Conservation (phyloP, 345 rosid genomes). For the Eucalyptus regnans region DNA sequence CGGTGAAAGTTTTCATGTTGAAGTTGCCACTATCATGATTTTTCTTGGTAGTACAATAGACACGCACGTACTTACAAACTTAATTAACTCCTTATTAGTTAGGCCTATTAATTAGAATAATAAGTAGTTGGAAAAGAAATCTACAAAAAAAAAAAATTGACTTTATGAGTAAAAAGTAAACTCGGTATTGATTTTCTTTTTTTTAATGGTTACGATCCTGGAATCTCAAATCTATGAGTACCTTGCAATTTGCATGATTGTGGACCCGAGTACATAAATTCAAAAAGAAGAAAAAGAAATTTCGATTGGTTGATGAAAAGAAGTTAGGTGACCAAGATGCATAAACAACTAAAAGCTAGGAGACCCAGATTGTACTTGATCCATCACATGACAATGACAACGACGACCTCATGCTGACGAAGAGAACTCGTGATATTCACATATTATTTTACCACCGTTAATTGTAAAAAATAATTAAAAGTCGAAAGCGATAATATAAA, state of each 20-base stretch:
- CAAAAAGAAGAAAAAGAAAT: neutral
- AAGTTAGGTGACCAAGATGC: neutral
- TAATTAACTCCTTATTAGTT: too few species aligned
- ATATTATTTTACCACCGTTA: too few species aligned
- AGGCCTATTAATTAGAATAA: too few species aligned
- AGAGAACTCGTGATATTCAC: neutral
- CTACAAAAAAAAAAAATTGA: neutral
- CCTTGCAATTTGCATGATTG: neutral
- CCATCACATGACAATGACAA: neutral
- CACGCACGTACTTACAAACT: too few species aligned
- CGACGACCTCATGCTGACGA: neutral
- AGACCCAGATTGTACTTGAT: neutral
- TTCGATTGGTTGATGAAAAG: neutral
- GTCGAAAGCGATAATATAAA: fast-evolving
- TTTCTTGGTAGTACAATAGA: neutral
- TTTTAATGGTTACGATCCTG: neutral
- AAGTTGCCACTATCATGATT: neutral
- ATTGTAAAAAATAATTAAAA: neutral
- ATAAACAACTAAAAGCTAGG: neutral
- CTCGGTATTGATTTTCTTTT: neutral
- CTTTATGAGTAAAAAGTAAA: neutral
- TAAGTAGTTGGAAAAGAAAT: neutral
- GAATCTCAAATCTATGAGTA: neutral
- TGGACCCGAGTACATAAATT: neutral
- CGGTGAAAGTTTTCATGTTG: neutral